Percentiles rank a stretch among this genome's conserved stretches.
These are phyloP conservation scores for Diaporthe caulivora DNA, from an alignment of 2,329 filamentous ascomycete genomes.

Conservation along the genomic window DNA sequence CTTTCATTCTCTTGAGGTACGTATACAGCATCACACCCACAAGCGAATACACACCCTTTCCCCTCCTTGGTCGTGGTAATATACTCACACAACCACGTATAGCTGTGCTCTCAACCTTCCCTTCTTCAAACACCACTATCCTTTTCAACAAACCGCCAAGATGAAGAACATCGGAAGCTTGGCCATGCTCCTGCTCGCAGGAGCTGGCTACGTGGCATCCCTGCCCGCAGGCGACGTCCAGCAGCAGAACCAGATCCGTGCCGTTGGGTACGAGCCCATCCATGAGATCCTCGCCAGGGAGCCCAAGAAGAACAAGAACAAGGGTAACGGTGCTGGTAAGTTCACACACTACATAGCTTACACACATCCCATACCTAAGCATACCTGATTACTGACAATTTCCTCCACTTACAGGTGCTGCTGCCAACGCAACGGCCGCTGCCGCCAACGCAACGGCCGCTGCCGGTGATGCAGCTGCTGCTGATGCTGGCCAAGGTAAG, in stretches of 20 bases:
- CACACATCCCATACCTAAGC: too few species aligned
- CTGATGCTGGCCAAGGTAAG: not conserved
- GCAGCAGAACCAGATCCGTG: conserved; percentile 12
- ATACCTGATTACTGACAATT: not conserved
- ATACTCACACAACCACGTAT: not conserved
- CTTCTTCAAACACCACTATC: conserved; percentile 12
- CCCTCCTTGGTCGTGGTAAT: not conserved
- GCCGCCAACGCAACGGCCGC: not conserved
- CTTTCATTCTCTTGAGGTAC: conserved; percentile 25
- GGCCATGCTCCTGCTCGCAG: conserved; percentile 52
- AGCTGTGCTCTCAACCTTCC: conserved; percentile 36
- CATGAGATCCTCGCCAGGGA: conserved; percentile 25
- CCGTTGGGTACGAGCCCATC: not conserved
- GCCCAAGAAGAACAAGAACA: conserved; percentile 29
- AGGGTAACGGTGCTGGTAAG: not conserved
- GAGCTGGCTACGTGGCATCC: conserved; percentile 49
- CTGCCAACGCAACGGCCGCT: not conserved
- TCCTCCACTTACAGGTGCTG: not conserved
- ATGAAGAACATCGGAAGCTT: conserved; percentile 57
- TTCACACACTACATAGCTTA: too few species aligned
- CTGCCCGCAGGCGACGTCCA: conserved; percentile 41
- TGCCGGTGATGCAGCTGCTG: not conserved
- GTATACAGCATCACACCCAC: not conserved
- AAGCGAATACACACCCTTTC: not conserved
- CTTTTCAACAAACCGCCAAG: conserved; percentile 43